A percentile compares a stretch with the other conserved stretches of the same genome.
Conservation (phyloP, 1,139 yeast species). For the Nakaseomyces nivariensis region DNA sequence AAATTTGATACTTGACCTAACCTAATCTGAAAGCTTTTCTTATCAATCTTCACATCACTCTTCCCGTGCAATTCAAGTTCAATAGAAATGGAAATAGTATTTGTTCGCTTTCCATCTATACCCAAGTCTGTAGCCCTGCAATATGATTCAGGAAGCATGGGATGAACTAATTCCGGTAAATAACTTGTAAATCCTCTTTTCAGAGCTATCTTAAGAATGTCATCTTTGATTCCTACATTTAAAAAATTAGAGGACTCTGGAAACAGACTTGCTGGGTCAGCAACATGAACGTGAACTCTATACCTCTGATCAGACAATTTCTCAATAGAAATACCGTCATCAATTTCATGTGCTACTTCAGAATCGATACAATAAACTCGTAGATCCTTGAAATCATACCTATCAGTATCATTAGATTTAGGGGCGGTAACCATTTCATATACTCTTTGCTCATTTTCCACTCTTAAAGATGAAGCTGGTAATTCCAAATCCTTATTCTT, state of each 20-base stretch:
- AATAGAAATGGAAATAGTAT: conserved; percentile 41
- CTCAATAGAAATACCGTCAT: conserved; percentile 76
- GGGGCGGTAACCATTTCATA: conserved; percentile 36
- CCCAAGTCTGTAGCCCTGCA: conserved; percentile 54
- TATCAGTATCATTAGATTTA: conserved; percentile 40
- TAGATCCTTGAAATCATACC: conserved; percentile 37
- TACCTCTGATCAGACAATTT: conserved; percentile 28
- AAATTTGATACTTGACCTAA: conserved; percentile 38
- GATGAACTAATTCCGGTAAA: conserved; percentile 54
- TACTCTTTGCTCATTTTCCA: conserved; percentile 11
- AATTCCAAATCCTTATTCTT: conserved; percentile 14
- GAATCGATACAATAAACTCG: conserved; percentile 82
- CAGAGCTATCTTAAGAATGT: conserved; percentile 49
- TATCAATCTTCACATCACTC: conserved; percentile 18
- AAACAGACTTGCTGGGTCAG: conserved; percentile 72
- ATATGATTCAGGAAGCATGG: conserved; percentile 62
- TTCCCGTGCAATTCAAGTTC: conserved; percentile 27
- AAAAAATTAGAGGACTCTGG: conserved; percentile 7
- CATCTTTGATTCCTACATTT: conserved; percentile 33
- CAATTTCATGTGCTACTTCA: conserved; percentile 76
- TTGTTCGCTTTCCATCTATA: conserved; percentile 34
- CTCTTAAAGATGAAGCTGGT: conserved; percentile 13
- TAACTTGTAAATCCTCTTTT: conserved; percentile 61
- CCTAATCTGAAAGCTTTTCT: conserved; percentile 27
- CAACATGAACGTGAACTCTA: conserved; percentile 62